Evolutionary conservation across 139 green algal species (phyloP).

Genomic region (Coelastrella sp.): DNA sequence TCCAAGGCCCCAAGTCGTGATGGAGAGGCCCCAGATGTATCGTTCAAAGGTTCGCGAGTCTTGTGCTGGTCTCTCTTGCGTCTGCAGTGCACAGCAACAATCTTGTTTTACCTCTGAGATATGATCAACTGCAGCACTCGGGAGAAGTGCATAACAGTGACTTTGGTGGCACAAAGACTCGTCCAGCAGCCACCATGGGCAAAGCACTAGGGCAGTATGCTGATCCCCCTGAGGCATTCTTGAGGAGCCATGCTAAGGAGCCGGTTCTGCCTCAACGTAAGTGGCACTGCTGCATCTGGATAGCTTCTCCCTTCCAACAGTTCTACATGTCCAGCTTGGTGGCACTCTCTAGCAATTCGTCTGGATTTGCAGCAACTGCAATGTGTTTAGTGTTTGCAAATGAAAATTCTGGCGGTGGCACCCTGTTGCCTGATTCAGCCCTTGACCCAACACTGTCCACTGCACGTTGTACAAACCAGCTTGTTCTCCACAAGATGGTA

Average conservation of each 20-base stretch:
- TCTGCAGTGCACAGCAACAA: not conserved
- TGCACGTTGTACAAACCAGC: too few relatives aligned
- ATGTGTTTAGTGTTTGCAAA: too few relatives aligned
- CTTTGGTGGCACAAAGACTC: slow-evolving; percentile 22
- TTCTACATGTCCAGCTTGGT: not conserved
- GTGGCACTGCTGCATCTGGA: slow-evolving; percentile 22
- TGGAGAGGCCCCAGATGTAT: slow-evolving; percentile 59
- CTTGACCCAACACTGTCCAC: too few relatives aligned
- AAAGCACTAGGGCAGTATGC: slow-evolving; percentile 59
- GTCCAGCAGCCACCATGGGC: slow-evolving; percentile 63
- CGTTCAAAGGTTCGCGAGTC: slow-evolving; percentile 59
- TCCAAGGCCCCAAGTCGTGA: slow-evolving; percentile 60
- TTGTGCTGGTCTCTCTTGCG: not conserved
- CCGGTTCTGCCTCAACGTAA: slow-evolving; percentile 77
- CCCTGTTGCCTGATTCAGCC: too few relatives aligned
- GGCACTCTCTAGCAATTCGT: too few relatives aligned
- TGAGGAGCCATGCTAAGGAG: slow-evolving; percentile 73
- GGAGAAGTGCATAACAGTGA: slow-evolving; percentile 48
- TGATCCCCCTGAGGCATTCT: slow-evolving; percentile 51
- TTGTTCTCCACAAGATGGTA: too few relatives aligned
- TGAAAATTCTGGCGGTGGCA: too few relatives aligned
- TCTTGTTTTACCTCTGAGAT: too few relatives aligned
- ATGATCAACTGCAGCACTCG: slow-evolving; percentile 54
- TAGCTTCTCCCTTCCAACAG: not conserved
- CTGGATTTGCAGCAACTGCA: too few relatives aligned